phyloP scores from a whole-genome alignment of 1,139 yeast genomes.

The Protomyces lactucae-debilis region DNA sequence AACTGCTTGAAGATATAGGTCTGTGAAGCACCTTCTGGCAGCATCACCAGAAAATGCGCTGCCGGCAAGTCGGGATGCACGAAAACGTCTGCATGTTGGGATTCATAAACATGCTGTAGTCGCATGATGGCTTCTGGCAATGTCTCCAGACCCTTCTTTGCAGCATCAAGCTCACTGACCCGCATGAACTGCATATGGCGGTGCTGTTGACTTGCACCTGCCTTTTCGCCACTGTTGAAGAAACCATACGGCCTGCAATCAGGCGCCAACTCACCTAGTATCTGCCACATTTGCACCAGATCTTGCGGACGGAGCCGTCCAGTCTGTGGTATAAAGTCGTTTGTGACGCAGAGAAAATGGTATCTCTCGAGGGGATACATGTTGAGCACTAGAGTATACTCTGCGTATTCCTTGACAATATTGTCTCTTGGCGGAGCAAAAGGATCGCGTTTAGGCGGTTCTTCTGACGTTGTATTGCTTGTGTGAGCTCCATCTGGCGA shows the following conservation, averaged over 20 bases:
- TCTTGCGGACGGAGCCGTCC: slow-evolving; percentile 9
- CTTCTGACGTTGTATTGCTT: not conserved
- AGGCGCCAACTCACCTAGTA: not conserved
- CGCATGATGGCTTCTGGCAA: not conserved
- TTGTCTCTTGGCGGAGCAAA: slow-evolving; percentile 23
- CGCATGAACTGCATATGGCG: slow-evolving; percentile 22
- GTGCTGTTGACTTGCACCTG: slow-evolving; percentile 22
- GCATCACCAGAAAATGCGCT: not conserved
- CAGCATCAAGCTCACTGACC: not conserved
- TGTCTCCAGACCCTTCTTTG: not conserved
- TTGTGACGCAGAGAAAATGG: slow-evolving; percentile 21
- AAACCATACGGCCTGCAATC: slow-evolving; percentile 10
- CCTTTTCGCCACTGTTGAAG: slow-evolving; percentile 22
- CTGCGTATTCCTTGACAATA: slow-evolving; percentile 7
- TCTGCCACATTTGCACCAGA: slow-evolving; percentile 7
- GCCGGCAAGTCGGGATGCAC: not conserved
- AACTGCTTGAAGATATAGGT: not conserved
- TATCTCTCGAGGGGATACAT: slow-evolving; percentile 13
- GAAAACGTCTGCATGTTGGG: not conserved
- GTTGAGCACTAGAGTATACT: slow-evolving; percentile 19
- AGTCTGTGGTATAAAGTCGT: slow-evolving; percentile 13
- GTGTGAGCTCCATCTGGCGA: not conserved
- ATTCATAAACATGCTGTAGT: not conserved
- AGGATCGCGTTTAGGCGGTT: slow-evolving; percentile 3
- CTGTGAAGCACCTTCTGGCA: not conserved